Evolutionary conservation across 148 eudicot genomes (phyloP), one percentile per base, ranked within the genome.

Genomic region (Silene uniflora): DNA sequence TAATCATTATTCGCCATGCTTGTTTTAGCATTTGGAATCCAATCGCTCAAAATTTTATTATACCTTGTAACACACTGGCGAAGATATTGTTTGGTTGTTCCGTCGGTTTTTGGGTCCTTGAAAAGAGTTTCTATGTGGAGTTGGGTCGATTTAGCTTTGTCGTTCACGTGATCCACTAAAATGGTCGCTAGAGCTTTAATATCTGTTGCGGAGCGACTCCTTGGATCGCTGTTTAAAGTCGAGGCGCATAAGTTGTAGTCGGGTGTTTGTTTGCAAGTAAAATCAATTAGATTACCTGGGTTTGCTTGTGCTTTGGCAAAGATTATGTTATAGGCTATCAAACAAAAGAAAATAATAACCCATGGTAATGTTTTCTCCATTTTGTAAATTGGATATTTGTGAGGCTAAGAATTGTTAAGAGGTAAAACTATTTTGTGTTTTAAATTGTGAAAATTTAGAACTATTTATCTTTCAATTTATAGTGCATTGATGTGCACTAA

Each of bases 221-320:
- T 18, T 22, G 76, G 73, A 7, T 78, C 77, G 5, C 25, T 21
- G 3, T 23, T 23, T 7, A 78, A 69, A 17, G 73, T 78, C n/a
- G 73, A 65, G 9, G 2, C 10, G 49, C 81, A 78, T 5, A 73
- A 67, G 21, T 24, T 10, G 42, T 23, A 58, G 67, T 78, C 6
- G 2, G 69, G 62, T 73, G 77, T 78, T 58, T 35, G 71, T 18
- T 67, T 24, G 69, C 81, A 73, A 21, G 77, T 66, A 13, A 56
- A 42, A 59, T 69, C 62, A 19, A 78, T 67, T 35, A 78, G n/a
- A 19, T 59, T 19, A 17, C 5, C 21, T 62, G 74, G 27, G 8
- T 56, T 35, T 11, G 25, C 46, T 74, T 79, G 60, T 11, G 74
- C 68, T 16, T 74, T 60, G 13, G 49, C 24, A 22, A 47, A 23